Percentiles rank a stretch among this genome's conserved stretches.
These are phyloP conservation scores for Immersiporthe knoxdaviesiana DNA, from an alignment of 2,329 filamentous ascomycete genomes.

Conservation along the genomic window DNA sequence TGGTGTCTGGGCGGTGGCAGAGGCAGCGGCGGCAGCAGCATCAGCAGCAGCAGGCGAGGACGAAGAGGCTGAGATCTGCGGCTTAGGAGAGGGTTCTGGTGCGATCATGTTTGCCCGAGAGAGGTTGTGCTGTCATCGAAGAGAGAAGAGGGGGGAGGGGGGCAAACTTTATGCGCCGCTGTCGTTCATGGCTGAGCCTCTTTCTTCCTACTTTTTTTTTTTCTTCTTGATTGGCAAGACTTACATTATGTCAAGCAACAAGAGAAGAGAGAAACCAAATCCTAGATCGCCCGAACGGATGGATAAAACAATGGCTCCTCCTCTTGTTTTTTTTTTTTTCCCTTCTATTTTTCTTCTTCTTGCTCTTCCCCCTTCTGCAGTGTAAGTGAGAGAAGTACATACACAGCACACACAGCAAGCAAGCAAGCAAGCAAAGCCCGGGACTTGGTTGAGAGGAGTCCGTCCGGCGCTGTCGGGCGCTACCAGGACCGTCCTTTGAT, in stretches of 20 bases:
- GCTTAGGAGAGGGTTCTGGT: background rate
- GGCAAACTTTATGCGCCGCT: background rate
- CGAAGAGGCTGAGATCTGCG: background rate
- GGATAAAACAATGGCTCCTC: conserved; percentile 1
- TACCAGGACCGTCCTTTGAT: conserved; percentile 4
- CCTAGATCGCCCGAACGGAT: background rate
- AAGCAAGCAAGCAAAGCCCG: background rate
- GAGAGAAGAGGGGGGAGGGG: too few relatives aligned
- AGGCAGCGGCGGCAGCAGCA: background rate
- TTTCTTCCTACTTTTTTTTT: background rate
- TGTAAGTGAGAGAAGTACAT: background rate
- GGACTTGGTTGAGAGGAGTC: conserved; percentile 7
- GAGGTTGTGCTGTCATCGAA: background rate
- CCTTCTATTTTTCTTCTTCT: too few relatives aligned
- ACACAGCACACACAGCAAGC: background rate
- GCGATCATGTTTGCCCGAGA: conserved; percentile 9
- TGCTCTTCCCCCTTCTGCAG: background rate
- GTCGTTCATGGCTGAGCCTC: background rate
- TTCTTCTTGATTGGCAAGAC: background rate
- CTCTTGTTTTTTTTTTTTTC: too few relatives aligned
- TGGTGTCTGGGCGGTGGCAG: background rate
- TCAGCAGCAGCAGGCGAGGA: conserved; percentile 1
- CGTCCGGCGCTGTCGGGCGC: background rate
- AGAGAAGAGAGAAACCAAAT: background rate
- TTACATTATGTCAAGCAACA: background rate